Evolutionary conservation across 2,329 filamentous ascomycete species (phyloP), one percentile per base, ranked within the genome.

Genomic region (Dothidotthia symphoricarpi): DNA sequence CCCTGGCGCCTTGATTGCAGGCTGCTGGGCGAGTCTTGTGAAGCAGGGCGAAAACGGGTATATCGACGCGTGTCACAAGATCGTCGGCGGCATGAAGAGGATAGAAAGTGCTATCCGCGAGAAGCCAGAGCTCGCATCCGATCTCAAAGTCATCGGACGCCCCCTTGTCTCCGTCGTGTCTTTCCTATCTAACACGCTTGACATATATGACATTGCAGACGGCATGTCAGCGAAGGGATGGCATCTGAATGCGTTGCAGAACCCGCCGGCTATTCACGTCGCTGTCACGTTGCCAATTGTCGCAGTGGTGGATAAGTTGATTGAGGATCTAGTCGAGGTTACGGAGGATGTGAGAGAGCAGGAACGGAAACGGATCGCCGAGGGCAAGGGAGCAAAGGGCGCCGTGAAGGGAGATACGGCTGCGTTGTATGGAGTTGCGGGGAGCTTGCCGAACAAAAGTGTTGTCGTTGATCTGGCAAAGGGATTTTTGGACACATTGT

Each of bases 221-320:
- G 86, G 74, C 51, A 91, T 98, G 85, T 80, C 78, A 10, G 72
- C 71, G 1, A 85, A 83, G 60, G 91, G 93, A 3, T 98, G 93
- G 93, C 93, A 98, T 70, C 75, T 98, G 43, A 98, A 97, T 61
- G 88, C 90, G 3, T 76, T 98, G 47, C 93, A 98, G 70, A 84
- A 81, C 57, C 93, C 93, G 2, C 83, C 93, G 0, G 93, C 89
- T 14, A 88, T 98, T 38, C 93, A 98, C 66, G 81, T 97, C 26
- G 93, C 93, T 10, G 89, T 97, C 26, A 98, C 93, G 1, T 68
- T 95, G 54, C 91, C 91, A 12, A 86, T 94, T 31, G 82, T 83
- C 15, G 83, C 83, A 55, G 88, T 85, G 2, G 86, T 87, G 63
- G 89, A 97, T 60, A 78, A 80, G 59, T 75, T 98, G 37, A 77